A percentile compares a stretch with the other conserved stretches of the same genome.
These are phyloP conservation scores for Wickerhamiella cacticola DNA, from an alignment of 805 yeast species.

Conservation along the genomic window DNA sequence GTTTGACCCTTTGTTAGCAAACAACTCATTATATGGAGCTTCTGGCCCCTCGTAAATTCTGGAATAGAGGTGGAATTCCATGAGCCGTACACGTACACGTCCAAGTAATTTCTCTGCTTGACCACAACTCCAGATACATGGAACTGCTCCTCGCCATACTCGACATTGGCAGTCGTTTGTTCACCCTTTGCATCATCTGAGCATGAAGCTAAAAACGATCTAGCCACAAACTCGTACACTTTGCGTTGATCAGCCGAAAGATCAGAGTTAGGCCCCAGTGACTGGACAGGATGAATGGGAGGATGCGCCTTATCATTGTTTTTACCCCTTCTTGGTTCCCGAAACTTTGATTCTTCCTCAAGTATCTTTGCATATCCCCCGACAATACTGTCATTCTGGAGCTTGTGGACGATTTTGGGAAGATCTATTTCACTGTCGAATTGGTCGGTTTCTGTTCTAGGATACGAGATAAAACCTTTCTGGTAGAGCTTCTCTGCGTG, in stretches of 20 bases:
- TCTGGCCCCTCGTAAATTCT: slow-evolving; percentile 43
- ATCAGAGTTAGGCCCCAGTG: slow-evolving; percentile 15
- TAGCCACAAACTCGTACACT: slow-evolving; percentile 74
- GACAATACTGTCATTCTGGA: slow-evolving; percentile 46
- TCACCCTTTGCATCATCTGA: slow-evolving; percentile 81
- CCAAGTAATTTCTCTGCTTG: slow-evolving; percentile 60
- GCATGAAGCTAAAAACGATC: slow-evolving; percentile 85
- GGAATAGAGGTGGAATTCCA: slow-evolving; percentile 68
- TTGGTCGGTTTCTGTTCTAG: slow-evolving; percentile 91
- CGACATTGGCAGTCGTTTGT: slow-evolving; percentile 45
- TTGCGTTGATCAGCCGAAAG: slow-evolving; percentile 29
- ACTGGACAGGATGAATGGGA: slow-evolving; percentile 78
- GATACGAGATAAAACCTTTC: slow-evolving; percentile 80
- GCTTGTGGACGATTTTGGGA: slow-evolving; percentile 46
- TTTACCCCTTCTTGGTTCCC: slow-evolving; percentile 65
- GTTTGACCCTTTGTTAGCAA: slow-evolving; percentile 65
- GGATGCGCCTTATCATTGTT: slow-evolving; percentile 96
- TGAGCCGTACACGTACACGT: slow-evolving; percentile 61
- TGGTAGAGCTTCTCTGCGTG: slow-evolving; percentile 77
- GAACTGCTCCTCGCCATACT: slow-evolving; percentile 74
- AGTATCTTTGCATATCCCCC: slow-evolving; percentile 53
- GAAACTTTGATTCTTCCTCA: slow-evolving; percentile 36
- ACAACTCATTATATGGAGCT: slow-evolving; percentile 42
- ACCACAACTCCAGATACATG: slow-evolving; percentile 65
- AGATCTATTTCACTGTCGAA: slow-evolving; percentile 73